phyloP scores from a whole-genome alignment of 306 rosid genomes.

The Mimosa pudica region DNA sequence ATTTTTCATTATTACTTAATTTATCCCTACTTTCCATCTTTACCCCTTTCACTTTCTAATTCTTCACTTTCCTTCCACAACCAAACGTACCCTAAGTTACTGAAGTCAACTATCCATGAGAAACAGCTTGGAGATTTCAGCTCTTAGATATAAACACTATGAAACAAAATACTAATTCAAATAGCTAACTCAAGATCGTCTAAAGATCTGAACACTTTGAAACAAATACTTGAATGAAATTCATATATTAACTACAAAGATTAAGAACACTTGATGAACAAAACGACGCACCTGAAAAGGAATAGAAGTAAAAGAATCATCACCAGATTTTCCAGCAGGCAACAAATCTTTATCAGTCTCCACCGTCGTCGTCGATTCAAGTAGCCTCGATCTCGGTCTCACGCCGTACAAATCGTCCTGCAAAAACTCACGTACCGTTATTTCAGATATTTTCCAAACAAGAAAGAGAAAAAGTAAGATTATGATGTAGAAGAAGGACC shows the following conservation, averaged over 20 bases:
- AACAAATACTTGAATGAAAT: constrained; percentile 14
- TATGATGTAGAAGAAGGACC: constrained; percentile 34
- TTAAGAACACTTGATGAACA: constrained; percentile 1
- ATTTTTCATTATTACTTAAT: no score
- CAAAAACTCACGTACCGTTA: constrained; percentile 21
- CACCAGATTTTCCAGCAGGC: constrained; percentile 71
- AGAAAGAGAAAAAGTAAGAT: background rate
- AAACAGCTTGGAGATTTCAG: constrained; percentile 7
- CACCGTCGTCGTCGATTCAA: constrained; percentile 47
- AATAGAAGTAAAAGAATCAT: constrained; percentile 67
- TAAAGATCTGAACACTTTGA: constrained; percentile 5
- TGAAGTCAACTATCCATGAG: constrained; percentile 29
- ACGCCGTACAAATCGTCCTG: constrained; percentile 49
- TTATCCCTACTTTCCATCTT: no score
- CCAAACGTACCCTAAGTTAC: no score
- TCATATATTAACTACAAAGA: constrained; percentile 21
- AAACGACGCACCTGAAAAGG: constrained; percentile 77
- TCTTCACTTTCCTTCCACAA: no score
- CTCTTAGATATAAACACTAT: constrained; percentile 15
- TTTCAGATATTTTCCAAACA: background rate
- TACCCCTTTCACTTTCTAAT: no score
- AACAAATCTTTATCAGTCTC: constrained; percentile 41
- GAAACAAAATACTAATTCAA: constrained; percentile 23
- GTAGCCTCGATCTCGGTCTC: constrained; percentile 48
- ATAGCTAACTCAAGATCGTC: constrained; percentile 8